Evolutionary conservation across 768 basidiomycete genomes (phyloP), one percentile per base, ranked within the genome.

Genomic region (Boletus subcaerulescens): DNA sequence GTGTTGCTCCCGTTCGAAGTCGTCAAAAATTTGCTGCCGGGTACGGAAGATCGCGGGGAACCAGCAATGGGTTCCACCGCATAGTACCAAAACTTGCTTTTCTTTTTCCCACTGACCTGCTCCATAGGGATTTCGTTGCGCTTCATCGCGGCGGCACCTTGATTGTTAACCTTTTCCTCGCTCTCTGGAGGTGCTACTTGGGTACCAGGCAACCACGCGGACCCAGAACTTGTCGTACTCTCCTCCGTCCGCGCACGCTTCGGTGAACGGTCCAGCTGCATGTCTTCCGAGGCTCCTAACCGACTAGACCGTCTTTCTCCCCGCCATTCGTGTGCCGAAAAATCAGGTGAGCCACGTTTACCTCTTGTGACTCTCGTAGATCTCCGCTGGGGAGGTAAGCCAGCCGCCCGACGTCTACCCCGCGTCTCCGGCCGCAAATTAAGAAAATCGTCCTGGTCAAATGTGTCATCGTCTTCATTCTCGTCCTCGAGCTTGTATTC

Each of bases 1-100:
- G 39, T 47, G 48, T 55, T 38, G 39, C 68, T 62, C 51, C 61
- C 63, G 24, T 74, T 68, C 20, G 60, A 44, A 6, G 40, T 36
- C 45, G 55, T 43, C 48, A 58, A 55, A 48, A 58, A 47, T 46
- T 58, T 59, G 54, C 55, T 45, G 22, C 48, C 62, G 32, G 20
- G 50, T 24, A 45, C 43, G 17, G 59, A 51, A 46, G 62, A 60
- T 24, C 43, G 54, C 35, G 61, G 17, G 13, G 72, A 59, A 24
- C 71, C 74, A 9, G 79, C 69, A 42, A 80, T 63, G 1, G 89
- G 87, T 61, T 93, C 91, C 24, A 93, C 88, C 18, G 91, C 91
- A 59, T 93, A 93, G 42, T 87, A 86, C 90, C 91, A 91, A 68
- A 85, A 92, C 64, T 88, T 91, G 65, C 91, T 92, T 69, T 80